Evolutionary conservation across 192 early-diverging fungal genomes (phyloP).

Genomic region (Coemansia umbellata): DNA sequence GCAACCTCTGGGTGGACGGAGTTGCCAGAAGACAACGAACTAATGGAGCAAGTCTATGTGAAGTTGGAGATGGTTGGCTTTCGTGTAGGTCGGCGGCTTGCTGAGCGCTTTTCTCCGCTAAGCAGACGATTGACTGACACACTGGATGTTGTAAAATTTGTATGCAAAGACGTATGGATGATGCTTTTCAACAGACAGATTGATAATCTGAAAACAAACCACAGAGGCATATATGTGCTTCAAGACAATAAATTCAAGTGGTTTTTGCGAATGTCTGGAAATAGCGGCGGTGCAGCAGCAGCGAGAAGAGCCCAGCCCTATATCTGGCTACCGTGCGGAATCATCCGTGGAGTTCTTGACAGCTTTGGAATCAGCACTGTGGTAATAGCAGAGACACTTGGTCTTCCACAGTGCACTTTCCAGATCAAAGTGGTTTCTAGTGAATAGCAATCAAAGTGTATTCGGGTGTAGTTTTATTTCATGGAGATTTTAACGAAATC

Average conservation of each 20-base stretch:
- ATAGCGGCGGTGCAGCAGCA: slow-evolving; percentile 71
- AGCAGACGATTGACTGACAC: slow-evolving; percentile 87
- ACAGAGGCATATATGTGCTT: slow-evolving; percentile 93
- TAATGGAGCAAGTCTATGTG: slow-evolving; percentile 83
- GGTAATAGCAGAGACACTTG: slow-evolving; percentile 85
- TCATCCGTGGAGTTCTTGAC: slow-evolving; percentile 89
- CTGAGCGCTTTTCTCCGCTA: slow-evolving; percentile 86
- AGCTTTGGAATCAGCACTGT: slow-evolving; percentile 82
- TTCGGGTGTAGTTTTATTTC: too few relatives aligned
- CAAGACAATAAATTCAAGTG: slow-evolving; percentile 97
- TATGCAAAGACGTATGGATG: slow-evolving; percentile 98
- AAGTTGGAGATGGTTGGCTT: slow-evolving; percentile 91
- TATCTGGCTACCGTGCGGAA: slow-evolving; percentile 95
- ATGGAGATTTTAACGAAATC: too few relatives aligned
- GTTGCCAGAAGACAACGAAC: slow-evolving; percentile 55
- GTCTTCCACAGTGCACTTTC: slow-evolving; percentile 74
- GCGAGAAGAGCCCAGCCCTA: slow-evolving; percentile 78
- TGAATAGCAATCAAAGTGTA: slow-evolving; percentile 10
- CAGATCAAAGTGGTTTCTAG: slow-evolving; percentile 45
- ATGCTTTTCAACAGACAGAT: slow-evolving; percentile 94
- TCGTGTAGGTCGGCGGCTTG: slow-evolving; percentile 80
- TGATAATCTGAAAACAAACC: slow-evolving; percentile 99
- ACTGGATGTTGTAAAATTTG: slow-evolving; percentile 96
- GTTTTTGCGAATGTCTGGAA: slow-evolving; percentile 89
- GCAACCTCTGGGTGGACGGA: slow-evolving; percentile 36